Base-by-base conservation (phyloP, 306 rosid genomes). In the Pueraria montana region DNA sequence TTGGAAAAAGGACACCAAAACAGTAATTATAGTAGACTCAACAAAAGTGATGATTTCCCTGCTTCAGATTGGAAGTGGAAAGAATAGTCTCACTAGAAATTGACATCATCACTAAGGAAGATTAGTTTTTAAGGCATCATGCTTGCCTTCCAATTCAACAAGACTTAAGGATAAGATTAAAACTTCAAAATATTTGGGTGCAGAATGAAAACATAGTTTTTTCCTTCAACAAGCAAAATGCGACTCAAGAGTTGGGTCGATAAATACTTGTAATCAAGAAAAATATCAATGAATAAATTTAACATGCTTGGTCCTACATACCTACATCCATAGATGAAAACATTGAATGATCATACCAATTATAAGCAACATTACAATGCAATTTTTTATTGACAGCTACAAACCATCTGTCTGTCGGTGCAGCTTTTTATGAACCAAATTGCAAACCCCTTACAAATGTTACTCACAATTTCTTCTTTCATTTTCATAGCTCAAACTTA, bases 41-140 rank as follows among this genome's bases (percentile, higher is more conserved):
- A 52, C 58, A n/a, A 52, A 52, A 52, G 21, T 52, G 23, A 52
- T 52, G 9, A 52, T 52, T n/a, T 52, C 2, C 8, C 58, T 52
- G 8, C 58, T 17, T 52, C 52, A 52, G 58, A 52, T 0, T 52
- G 21, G 58, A 52, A 52, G 8, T 52, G 58, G n/a, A 52, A 52
- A 52, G 58, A 4, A 18, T n/a, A 49, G 16, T n/a, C 23, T 52
- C 58, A 52, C 21, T 5, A 17, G 23, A n/a, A n/a, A 52, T n/a
- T 49, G 20, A 49, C 9, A 53, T 53, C 26, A 53, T 53, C 24
- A 53, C 26, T 50, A n/a, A n/a, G n/a, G n/a, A 6, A 74, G 23
- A 74, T 23, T 52, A 24, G n/a, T 72, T 76, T 75, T 56, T 13
- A 16, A 63, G 59, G 40, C 34, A 71, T 81, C 52, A 62, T 50